Evolutionary conservation across 208 protist species (phyloP), one percentile per base, ranked within the genome.

Genomic region (Trypanosoma melophagium): DNA sequence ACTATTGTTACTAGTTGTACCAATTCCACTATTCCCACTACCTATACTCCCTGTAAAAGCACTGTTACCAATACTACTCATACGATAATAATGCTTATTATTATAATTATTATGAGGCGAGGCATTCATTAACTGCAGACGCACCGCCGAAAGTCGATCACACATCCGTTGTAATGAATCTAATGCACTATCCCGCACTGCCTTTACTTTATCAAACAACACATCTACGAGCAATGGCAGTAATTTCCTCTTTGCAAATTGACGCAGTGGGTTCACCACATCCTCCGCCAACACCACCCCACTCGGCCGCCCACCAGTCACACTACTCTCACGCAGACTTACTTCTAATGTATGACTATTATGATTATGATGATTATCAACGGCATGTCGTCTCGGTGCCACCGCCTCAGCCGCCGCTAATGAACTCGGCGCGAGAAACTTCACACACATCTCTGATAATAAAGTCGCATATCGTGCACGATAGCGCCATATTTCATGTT

Each of bases 161-260:
- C 69, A 91, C 72, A 91, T 76, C 21, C 54, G 50, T 56, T 68
- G 78, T 38, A 83, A 72, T 25, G 79, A 78, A 22, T 79, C 77
- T 3, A 94, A 68, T 13, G 89, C 85, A 28, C 76, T 58, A 52
- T 92, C 89, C 19, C 89, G 85, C 24, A 92, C 85, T 0, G 81
- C 83, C 56, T 83, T 84, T 35, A 85, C 87, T 63, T 89, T 92
- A 68, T 95, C 89, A 64, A 95, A 95, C 17, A 95, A 66, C 25
- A 81, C 74, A 22, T 79, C 69, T 16, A 93, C 86, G 0, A 92
- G 68, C 53, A 93, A 52, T 45, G 77, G 81, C 38, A 95, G 76
- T 40, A 95, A 76, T 67, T 87, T 70, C 44, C 84, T 77, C 24
- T 80, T 74, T 12, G 81, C 83, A 12, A 93, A 78, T n/a, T 71